Conservation (phyloP, 2,329 filamentous ascomycete species). For the Ascochyta pisi region DNA sequence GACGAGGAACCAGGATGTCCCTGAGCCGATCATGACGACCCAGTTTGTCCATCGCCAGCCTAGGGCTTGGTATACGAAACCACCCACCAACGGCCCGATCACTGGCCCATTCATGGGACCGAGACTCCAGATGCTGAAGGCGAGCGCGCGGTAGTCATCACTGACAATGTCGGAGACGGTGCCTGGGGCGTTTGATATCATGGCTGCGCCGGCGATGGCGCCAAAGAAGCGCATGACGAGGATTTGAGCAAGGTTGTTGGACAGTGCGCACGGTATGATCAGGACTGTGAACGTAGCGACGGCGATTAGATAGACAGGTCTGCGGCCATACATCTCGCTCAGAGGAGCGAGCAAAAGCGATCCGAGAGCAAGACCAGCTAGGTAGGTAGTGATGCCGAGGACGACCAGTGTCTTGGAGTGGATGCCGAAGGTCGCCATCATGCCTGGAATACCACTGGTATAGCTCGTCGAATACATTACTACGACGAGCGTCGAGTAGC, state of each 20-base stretch:
- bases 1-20: slow-evolving; percentile 66
- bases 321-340: slow-evolving; percentile 72
- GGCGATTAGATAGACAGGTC: slow-evolving; percentile 71
- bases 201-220: slow-evolving; percentile 75
- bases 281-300: slow-evolving; percentile 70
- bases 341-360: slow-evolving; percentile 77
- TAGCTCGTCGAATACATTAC: slow-evolving; percentile 77
- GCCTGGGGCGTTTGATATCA: slow-evolving; percentile 84
- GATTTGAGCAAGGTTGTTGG: slow-evolving; percentile 70
- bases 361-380: slow-evolving; percentile 75
- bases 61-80: slow-evolving; percentile 77
- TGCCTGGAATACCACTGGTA: slow-evolving; percentile 72
- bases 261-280: slow-evolving; percentile 74
- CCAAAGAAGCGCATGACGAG: slow-evolving; percentile 78
- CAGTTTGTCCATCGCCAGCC: slow-evolving; percentile 92
- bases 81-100: slow-evolving; percentile 73
- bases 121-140: slow-evolving; percentile 82
- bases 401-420: slow-evolving; percentile 67
- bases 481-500: slow-evolving; percentile 61
- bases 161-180: slow-evolving; percentile 83
- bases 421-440: slow-evolving; percentile 71
- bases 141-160: slow-evolving; percentile 80
- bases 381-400: slow-evolving; percentile 78
- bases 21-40: slow-evolving; percentile 69
- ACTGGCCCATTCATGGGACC: slow-evolving; percentile 79